Percentiles rank a stretch among this genome's conserved stretches.
Evolutionary conservation across 441 rosid genomes (phyloP).

Genomic region (Erodium texanum): DNA sequence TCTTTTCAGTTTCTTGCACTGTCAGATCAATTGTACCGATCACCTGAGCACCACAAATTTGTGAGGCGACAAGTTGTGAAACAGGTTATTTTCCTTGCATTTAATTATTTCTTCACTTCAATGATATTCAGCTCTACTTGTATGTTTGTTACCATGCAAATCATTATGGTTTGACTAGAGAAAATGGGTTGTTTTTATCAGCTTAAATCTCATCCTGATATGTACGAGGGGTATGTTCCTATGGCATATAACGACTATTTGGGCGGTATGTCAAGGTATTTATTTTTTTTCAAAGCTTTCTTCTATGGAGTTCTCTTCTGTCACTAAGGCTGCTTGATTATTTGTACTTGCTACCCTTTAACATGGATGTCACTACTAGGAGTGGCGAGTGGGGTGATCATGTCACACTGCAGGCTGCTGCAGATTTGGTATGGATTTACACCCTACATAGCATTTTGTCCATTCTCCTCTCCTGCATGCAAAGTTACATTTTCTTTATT

Average conservation of each 20-base stretch:
- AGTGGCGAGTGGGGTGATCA: conserved; percentile 49
- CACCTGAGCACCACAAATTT: conserved; percentile 62
- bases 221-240: conserved; percentile 43
- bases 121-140: neutral
- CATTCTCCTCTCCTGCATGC: too few relatives aligned
- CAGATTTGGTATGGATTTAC: conserved; percentile 29
- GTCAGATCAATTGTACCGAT: conserved; percentile 55
- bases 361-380: conserved; percentile 20
- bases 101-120: neutral
- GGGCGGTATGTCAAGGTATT: conserved; percentile 38
- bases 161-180: conserved; percentile 5
- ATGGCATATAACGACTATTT: conserved; percentile 43
- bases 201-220: conserved; percentile 32
- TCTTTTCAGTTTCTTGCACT: conserved; percentile 68
- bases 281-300: too few relatives aligned
- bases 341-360: neutral
- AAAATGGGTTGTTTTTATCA: conserved; percentile 26
- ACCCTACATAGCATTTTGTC: too few relatives aligned
- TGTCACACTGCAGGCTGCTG: conserved; percentile 48
- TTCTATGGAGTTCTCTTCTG: too few relatives aligned
- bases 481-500: too few relatives aligned
- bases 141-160: neutral
- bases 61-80: conserved; percentile 45
- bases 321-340: too few relatives aligned
- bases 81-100: conserved; percentile 48